A percentile compares a stretch with the other conserved stretches of the same genome.
Conservation (phyloP, 1,284 basidiomycete genomes). For the Omphalotus olearius region DNA sequence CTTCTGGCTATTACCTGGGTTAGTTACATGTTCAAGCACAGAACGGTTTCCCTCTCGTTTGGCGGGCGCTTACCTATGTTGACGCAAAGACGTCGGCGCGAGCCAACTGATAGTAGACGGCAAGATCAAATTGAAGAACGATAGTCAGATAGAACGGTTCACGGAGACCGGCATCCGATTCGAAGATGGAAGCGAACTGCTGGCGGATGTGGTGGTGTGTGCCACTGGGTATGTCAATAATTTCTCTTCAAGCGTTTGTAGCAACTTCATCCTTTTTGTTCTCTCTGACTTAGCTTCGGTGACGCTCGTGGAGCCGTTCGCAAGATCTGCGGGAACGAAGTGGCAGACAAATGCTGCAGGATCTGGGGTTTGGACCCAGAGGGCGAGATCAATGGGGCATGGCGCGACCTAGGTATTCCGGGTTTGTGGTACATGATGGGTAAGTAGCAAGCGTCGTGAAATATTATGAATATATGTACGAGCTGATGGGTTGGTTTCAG, state of each 20-base stretch:
- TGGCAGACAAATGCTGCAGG: slow-evolving; percentile 33
- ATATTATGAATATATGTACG: neutral
- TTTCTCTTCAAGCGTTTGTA: neutral
- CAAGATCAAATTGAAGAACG: slow-evolving; percentile 57
- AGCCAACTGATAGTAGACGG: slow-evolving; percentile 62
- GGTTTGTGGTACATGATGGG: slow-evolving; percentile 58
- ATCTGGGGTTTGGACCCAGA: slow-evolving; percentile 59
- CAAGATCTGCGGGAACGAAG: slow-evolving; percentile 41
- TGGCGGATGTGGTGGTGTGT: slow-evolving; percentile 52
- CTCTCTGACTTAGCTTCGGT: neutral
- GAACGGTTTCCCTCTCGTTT: no score
- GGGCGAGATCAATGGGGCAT: slow-evolving; percentile 50
- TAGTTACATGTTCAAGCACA: slow-evolving; percentile 20
- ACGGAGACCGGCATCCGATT: slow-evolving; percentile 45
- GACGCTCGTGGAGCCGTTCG: slow-evolving; percentile 29
- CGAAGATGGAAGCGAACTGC: slow-evolving; percentile 45
- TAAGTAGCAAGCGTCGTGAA: slow-evolving; percentile 18
- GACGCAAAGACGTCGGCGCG: slow-evolving; percentile 49
- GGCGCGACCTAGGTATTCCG: slow-evolving; percentile 45
- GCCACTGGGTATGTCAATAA: slow-evolving; percentile 38
- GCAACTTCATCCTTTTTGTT: neutral
- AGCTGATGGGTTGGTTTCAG: slow-evolving; percentile 23
- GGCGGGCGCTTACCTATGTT: no score
- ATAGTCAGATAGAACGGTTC: slow-evolving; percentile 40
- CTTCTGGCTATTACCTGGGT: slow-evolving; percentile 44